phyloP scores from a whole-genome alignment of 768 basidiomycete genomes.

The Suillus decipiens region DNA sequence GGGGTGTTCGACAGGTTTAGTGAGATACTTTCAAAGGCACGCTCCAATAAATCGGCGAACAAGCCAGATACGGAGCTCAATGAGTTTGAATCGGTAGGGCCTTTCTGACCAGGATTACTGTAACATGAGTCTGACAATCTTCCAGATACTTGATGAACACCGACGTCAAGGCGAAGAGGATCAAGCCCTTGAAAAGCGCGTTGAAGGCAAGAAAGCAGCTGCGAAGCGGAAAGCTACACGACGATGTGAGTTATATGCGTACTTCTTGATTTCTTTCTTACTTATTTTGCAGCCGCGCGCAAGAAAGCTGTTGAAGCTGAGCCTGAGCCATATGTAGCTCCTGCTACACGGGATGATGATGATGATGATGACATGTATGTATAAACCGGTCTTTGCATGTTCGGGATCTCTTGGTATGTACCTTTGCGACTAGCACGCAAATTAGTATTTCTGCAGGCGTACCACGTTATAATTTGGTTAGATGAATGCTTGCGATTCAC shows the following conservation, averaged over 20 bases:
- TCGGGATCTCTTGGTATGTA: neutral
- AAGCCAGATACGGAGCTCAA: constrained; percentile 93
- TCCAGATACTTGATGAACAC: constrained; percentile 82
- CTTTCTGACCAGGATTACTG: neutral
- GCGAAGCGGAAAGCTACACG: constrained; percentile 72
- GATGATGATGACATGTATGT: constrained; percentile 26
- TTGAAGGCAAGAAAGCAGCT: constrained; percentile 77
- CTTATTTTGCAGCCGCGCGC: constrained; percentile 25
- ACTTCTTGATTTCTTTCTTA: neutral
- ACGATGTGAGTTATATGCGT: constrained; percentile 36
- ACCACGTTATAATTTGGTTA: neutral
- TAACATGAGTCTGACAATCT: neutral
- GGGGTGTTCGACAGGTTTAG: constrained; percentile 77
- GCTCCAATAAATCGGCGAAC: constrained; percentile 87
- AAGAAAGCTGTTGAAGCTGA: constrained; percentile 30
- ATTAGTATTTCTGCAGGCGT: neutral
- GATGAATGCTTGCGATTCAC: neutral
- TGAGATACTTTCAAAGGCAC: constrained; percentile 92
- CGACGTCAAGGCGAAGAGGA: constrained; percentile 88
- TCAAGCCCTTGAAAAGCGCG: constrained; percentile 84
- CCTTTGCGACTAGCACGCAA: neutral
- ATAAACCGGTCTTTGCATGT: constrained; percentile 6
- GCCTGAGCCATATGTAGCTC: constrained; percentile 13
- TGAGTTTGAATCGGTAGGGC: constrained; percentile 84
- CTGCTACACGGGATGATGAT: constrained; percentile 19